phyloP scores from a whole-genome alignment of 331 rosid species.

The Quercus phellos region DNA sequence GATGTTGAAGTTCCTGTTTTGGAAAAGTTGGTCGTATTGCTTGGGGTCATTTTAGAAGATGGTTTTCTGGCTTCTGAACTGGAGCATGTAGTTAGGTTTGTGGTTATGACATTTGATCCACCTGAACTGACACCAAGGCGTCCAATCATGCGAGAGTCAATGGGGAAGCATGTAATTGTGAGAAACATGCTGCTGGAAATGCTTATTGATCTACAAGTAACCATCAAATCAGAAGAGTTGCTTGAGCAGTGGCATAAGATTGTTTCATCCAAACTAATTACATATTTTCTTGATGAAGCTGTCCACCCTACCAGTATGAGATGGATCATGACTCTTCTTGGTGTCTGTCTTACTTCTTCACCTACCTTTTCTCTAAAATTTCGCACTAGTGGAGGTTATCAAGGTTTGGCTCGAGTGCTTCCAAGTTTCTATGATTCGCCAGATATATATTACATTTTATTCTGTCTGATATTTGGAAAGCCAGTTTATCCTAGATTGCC shows the following conservation, averaged over 20 bases:
- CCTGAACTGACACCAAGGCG: slow-evolving; percentile 57
- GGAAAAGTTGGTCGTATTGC: slow-evolving; percentile 92
- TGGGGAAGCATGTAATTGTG: slow-evolving; percentile 98
- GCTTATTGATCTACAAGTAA: slow-evolving; percentile 96
- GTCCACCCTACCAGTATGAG: slow-evolving; percentile 99
- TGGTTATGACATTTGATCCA: slow-evolving; percentile 98
- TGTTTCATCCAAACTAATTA: slow-evolving; percentile 92
- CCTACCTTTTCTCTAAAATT: slow-evolving; percentile 91
- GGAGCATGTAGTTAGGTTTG: slow-evolving; percentile 94
- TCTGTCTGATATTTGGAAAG: slow-evolving; percentile 96
- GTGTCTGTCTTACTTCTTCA: slow-evolving; percentile 90
- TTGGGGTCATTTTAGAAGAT: slow-evolving; percentile 95
- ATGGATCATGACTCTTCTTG: slow-evolving; percentile 99
- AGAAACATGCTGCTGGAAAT: slow-evolving; percentile 96
- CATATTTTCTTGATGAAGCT: slow-evolving; percentile 96
- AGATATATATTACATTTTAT: slow-evolving; percentile 89
- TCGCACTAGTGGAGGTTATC: slow-evolving; percentile 98
- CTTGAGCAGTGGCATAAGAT: slow-evolving; percentile 98
- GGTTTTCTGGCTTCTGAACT: slow-evolving; percentile 92
- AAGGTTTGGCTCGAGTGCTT: slow-evolving; percentile 83
- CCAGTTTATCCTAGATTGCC: slow-evolving; percentile 97
- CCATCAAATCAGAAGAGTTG: slow-evolving; percentile 83
- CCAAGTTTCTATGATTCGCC: slow-evolving; percentile 98
- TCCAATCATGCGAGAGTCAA: slow-evolving; percentile 77
- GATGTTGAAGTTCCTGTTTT: slow-evolving; percentile 98